Conservation (phyloP, 805 yeast species). For the Saccharomycopsis capsularis region DNA sequence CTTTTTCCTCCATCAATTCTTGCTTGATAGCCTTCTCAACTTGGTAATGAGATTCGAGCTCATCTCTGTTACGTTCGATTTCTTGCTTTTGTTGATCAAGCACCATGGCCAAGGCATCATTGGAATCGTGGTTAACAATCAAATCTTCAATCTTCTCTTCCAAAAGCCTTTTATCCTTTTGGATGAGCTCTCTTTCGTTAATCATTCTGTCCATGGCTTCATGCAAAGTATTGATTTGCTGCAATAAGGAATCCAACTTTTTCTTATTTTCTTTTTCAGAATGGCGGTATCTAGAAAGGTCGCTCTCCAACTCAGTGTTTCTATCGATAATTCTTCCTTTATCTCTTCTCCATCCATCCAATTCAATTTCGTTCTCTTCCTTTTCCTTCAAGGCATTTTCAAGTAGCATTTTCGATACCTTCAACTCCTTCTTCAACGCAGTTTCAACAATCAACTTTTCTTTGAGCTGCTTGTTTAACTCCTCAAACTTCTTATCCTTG, state of each 20-base stretch:
- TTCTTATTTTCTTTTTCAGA: constrained; percentile 41
- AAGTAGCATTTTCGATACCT: constrained; percentile 51
- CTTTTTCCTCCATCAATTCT: constrained; percentile 35
- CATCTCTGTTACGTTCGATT: constrained; percentile 28
- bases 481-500: constrained; percentile 44
- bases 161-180: constrained; percentile 41
- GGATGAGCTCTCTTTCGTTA: constrained; percentile 54
- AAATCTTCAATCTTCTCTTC: constrained; percentile 40
- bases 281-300: constrained; percentile 36
- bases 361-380: constrained; percentile 31
- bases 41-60: constrained; percentile 32
- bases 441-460: constrained; percentile 58
- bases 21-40: constrained; percentile 28
- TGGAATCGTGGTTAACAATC: constrained; percentile 26
- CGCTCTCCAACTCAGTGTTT: constrained; percentile 35
- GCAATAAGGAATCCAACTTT: constrained; percentile 37
- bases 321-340: constrained; percentile 36
- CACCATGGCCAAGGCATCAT: constrained; percentile 27
- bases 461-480: constrained; percentile 46
- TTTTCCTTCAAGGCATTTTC: constrained; percentile 46
- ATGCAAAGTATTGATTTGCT: constrained; percentile 51
- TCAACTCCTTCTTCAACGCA: constrained; percentile 54
- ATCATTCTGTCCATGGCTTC: constrained; percentile 54
- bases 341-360: constrained; percentile 29
- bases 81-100: constrained; percentile 29